phyloP scores from a whole-genome alignment of 768 basidiomycete genomes.

The Russula sp. region DNA sequence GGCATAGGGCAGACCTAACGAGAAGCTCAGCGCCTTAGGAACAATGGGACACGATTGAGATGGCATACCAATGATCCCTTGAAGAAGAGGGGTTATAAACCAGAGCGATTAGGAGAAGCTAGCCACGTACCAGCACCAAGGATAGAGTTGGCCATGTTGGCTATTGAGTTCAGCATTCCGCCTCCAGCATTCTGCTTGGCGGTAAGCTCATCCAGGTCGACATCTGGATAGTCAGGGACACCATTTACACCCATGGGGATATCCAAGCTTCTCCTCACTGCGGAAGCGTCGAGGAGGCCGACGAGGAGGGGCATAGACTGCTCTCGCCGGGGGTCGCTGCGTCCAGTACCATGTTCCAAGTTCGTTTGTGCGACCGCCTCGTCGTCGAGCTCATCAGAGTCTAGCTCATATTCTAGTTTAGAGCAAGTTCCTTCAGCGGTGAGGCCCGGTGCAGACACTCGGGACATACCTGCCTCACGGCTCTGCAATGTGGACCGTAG shows the following conservation, averaged over 20 bases:
- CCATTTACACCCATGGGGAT: conserved; percentile 38
- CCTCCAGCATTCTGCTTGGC: conserved; percentile 63
- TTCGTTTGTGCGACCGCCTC: conserved; percentile 30
- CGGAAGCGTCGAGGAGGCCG: conserved; percentile 65
- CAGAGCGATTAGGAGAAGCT: conserved; percentile 19
- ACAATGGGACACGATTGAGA: not conserved
- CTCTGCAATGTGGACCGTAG: conserved; percentile 68
- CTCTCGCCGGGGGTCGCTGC: conserved; percentile 38
- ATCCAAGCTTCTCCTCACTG: conserved; percentile 51
- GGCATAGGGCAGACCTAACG: conserved; percentile 84
- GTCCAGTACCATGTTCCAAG: conserved; percentile 30
- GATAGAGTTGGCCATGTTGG: conserved; percentile 96
- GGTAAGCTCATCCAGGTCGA: conserved; percentile 70
- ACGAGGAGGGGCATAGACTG: conserved; percentile 72
- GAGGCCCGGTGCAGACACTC: conserved; percentile 11
- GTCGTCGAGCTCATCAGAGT: conserved; percentile 76
- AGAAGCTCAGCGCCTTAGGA: not conserved
- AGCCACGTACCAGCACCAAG: conserved; percentile 72
- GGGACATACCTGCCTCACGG: conserved; percentile 71
- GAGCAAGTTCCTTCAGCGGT: conserved; percentile 15
- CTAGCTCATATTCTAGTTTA: conserved; percentile 70
- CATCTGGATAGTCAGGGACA: conserved; percentile 32
- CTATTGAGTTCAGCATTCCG: conserved; percentile 70
- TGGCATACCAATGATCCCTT: conserved; percentile 67
- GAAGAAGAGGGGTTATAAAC: conserved; percentile 8